phyloP scores from a whole-genome alignment of 495 filamentous ascomycete species.

The Rhypophila decipiens region DNA sequence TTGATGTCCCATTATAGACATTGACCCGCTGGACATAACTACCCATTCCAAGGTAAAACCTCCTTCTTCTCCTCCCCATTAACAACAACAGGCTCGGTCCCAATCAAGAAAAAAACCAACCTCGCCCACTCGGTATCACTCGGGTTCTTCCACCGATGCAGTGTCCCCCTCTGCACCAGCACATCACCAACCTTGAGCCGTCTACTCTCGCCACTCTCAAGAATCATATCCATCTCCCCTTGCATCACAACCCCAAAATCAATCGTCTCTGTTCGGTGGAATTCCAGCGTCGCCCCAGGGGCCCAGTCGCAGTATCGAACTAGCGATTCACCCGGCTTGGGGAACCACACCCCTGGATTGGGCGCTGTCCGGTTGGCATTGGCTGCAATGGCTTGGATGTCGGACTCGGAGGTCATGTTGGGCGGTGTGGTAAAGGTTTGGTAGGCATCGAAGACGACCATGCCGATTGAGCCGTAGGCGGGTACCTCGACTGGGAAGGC shows the following conservation, averaged over 20 bases:
- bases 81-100: slow-evolving; percentile 28
- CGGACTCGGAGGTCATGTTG: slow-evolving; percentile 27
- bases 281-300: slow-evolving; percentile 30
- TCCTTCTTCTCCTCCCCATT: slow-evolving; percentile 46
- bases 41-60: neutral
- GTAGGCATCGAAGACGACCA: slow-evolving; percentile 35
- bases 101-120: slow-evolving; percentile 51
- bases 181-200: slow-evolving; percentile 49
- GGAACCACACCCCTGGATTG: slow-evolving; percentile 22
- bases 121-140: slow-evolving; percentile 46
- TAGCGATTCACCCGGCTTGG: slow-evolving; percentile 31
- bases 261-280: slow-evolving; percentile 59
- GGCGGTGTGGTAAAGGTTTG: slow-evolving; percentile 28
- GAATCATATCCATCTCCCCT: slow-evolving; percentile 48
- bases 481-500: slow-evolving; percentile 31
- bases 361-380: slow-evolving; percentile 13
- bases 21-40: too few species aligned
- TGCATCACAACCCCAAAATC: slow-evolving; percentile 66
- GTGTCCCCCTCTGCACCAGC: slow-evolving; percentile 50
- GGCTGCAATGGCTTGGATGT: slow-evolving; percentile 31
- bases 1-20: too few species aligned
- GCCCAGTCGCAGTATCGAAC: slow-evolving; percentile 48
- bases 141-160: slow-evolving; percentile 57
- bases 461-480: slow-evolving; percentile 27
- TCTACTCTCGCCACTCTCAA: slow-evolving; percentile 51